Percentiles rank a stretch among this genome's conserved stretches.
Conservation (phyloP, 169 alveolate genomes). For the Fabrea salina region DNA sequence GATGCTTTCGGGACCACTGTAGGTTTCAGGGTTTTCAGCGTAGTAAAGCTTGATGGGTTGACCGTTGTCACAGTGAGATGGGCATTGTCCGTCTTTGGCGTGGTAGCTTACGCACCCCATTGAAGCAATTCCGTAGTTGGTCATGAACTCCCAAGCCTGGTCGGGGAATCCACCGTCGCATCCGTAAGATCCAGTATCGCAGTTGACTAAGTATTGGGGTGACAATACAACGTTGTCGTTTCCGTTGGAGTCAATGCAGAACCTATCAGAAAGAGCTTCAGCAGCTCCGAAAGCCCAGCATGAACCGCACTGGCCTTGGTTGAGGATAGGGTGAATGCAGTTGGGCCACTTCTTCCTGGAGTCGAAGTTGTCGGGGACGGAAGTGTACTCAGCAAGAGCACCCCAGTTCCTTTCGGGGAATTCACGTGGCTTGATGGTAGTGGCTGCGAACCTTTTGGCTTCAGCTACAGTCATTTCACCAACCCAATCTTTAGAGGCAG, state of each 20-base stretch:
- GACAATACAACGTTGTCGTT: conserved; percentile 44
- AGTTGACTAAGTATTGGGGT: conserved; percentile 66
- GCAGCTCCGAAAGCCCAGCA: conserved; percentile 90
- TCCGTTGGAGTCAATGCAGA: conserved; percentile 57
- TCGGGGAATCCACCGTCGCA: conserved; percentile 71
- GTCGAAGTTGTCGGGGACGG: conserved; percentile 54
- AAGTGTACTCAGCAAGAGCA: neutral
- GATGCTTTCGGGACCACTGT: neutral
- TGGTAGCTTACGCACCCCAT: neutral
- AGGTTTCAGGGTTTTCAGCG: neutral
- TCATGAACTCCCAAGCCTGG: conserved; percentile 54
- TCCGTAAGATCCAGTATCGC: conserved; percentile 61
- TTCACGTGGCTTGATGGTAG: neutral
- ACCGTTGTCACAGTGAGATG: neutral
- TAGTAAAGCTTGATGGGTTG: neutral
- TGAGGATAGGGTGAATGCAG: conserved; percentile 57
- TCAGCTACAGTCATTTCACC: conserved; percentile 8
- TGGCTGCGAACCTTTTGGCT: neutral
- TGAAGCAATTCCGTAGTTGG: neutral
- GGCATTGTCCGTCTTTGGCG: conserved; percentile 11
- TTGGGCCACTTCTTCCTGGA: conserved; percentile 57
- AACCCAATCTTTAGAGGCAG: conserved; percentile 25
- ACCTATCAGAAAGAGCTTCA: conserved; percentile 80
- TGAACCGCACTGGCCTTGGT: conserved; percentile 87
- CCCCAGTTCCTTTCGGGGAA: conserved; percentile 26